These are phyloP conservation scores for Pestalotiopsis sp. DNA, from an alignment of 2,329 filamentous ascomycete genomes.

Conservation along the genomic window DNA sequence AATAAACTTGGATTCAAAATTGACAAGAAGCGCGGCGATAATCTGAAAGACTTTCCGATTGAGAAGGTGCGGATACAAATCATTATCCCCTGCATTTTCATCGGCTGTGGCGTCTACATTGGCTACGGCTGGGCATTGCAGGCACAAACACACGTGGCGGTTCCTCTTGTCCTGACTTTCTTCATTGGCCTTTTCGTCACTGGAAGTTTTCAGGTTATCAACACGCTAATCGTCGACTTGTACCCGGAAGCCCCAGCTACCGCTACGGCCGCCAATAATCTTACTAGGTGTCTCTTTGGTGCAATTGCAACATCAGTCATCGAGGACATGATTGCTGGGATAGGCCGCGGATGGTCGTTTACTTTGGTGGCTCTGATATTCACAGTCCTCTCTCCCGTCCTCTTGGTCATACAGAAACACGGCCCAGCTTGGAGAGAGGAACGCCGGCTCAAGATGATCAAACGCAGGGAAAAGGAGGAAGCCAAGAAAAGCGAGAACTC, in stretches of 20 bases:
- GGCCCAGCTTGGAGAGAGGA: constrained; percentile 54
- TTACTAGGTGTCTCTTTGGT: constrained; percentile 62
- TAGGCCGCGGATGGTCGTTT: constrained; percentile 66
- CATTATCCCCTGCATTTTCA: constrained; percentile 53
- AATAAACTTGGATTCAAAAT: constrained; percentile 61
- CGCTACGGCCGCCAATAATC: constrained; percentile 64
- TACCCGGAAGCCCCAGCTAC: constrained; percentile 63
- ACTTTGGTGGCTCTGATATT: constrained; percentile 58
- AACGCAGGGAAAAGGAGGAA: constrained; percentile 31
- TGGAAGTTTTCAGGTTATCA: constrained; percentile 65
- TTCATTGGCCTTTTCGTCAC: constrained; percentile 60
- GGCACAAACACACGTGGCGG: constrained; percentile 50
- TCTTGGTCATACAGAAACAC: constrained; percentile 50
- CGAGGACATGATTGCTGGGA: constrained; percentile 55
- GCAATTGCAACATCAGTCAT: constrained; percentile 62
- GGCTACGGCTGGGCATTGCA: constrained; percentile 62
- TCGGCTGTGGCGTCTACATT: constrained; percentile 55
- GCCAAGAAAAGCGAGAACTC: constrained; percentile 25
- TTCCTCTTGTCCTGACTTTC: constrained; percentile 57
- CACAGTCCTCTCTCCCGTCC: constrained; percentile 46
- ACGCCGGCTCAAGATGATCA: constrained; percentile 41
- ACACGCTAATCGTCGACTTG: constrained; percentile 64
- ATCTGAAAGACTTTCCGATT: constrained; percentile 54
- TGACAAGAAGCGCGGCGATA: constrained; percentile 57
- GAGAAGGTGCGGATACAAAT: constrained; percentile 57